These are phyloP conservation scores for Jimgerdemannia lactiflua DNA, from an alignment of 192 early-diverging fungal species.

Conservation along the genomic window DNA sequence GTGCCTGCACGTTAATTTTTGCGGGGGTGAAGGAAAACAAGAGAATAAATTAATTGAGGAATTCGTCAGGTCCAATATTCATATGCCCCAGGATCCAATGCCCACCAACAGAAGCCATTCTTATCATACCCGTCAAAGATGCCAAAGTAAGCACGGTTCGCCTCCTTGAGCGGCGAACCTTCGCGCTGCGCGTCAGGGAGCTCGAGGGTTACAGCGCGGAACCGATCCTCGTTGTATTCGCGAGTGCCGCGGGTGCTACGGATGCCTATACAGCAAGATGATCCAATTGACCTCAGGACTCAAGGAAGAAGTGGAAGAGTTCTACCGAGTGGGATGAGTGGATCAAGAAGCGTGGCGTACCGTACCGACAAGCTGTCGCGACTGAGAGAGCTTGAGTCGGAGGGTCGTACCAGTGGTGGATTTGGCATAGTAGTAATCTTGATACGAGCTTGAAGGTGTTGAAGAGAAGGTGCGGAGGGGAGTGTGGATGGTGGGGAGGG, in stretches of 20 bases:
- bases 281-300: background rate
- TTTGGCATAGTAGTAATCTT: background rate
- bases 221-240: conserved; percentile 54
- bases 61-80: too few species aligned
- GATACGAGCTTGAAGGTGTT: background rate
- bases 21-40: too few species aligned
- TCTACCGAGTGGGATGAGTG: background rate
- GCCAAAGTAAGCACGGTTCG: conserved; percentile 41
- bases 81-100: too few species aligned
- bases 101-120: background rate
- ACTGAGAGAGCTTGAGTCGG: conserved; percentile 41
- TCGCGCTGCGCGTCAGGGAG: conserved; percentile 6
- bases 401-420: conserved; percentile 4
- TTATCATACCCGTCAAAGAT: conserved; percentile 54
- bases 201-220: conserved; percentile 37
- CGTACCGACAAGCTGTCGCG: conserved; percentile 46
- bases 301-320: too few species aligned
- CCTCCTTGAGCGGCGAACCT: conserved; percentile 13
- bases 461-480: background rate
- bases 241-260: conserved; percentile 52
- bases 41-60: too few species aligned
- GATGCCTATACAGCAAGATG: conserved; percentile 2
- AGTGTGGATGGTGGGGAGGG: too few species aligned
- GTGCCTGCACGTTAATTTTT: conserved; percentile 11
- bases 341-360: background rate